Conservation (phyloP, 2,329 filamentous ascomycete genomes). For the Rutstroemia sp. region DNA sequence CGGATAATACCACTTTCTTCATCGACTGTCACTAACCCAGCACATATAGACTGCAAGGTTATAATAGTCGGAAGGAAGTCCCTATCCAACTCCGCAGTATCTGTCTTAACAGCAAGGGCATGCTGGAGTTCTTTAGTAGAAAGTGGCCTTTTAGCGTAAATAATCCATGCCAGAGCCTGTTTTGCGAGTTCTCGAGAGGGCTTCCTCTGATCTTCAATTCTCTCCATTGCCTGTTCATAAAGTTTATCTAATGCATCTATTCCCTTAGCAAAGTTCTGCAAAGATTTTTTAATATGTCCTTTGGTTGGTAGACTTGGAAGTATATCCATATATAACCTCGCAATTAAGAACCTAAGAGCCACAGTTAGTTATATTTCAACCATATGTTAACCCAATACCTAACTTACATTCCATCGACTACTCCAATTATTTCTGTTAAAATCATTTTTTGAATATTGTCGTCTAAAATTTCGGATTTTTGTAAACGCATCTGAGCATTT, state of each 20-base stretch:
- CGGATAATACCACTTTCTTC: constrained; percentile 3
- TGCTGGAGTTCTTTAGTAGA: constrained; percentile 33
- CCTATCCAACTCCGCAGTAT: constrained; percentile 25
- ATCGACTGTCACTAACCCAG: constrained; percentile 16
- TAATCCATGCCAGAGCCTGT: constrained; percentile 31
- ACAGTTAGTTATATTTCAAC: too few relatives aligned
- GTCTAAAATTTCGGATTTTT: too few relatives aligned
- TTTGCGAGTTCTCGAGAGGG: neutral
- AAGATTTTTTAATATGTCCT: constrained; percentile 4
- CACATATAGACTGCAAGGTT: constrained; percentile 21
- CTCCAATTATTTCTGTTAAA: constrained; percentile 19
- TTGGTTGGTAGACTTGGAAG: too few relatives aligned
- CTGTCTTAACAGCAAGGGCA: constrained; percentile 34
- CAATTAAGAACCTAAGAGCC: constrained; percentile 20
- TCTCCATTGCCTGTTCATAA: constrained; percentile 36
- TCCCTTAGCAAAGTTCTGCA: constrained; percentile 26
- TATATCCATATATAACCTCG: constrained; percentile 29
- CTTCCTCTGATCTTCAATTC: constrained; percentile 19
- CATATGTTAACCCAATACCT: too few relatives aligned
- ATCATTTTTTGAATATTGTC: constrained; percentile 9
- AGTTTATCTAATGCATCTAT: constrained; percentile 24
- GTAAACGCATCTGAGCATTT: constrained; percentile 13
- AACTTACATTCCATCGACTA: constrained; percentile 28
- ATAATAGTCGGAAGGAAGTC: constrained; percentile 12
- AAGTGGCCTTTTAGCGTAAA: constrained; percentile 31